Conservation (phyloP, 257 asterid genomes). For the Leptodermis oblonga region DNA sequence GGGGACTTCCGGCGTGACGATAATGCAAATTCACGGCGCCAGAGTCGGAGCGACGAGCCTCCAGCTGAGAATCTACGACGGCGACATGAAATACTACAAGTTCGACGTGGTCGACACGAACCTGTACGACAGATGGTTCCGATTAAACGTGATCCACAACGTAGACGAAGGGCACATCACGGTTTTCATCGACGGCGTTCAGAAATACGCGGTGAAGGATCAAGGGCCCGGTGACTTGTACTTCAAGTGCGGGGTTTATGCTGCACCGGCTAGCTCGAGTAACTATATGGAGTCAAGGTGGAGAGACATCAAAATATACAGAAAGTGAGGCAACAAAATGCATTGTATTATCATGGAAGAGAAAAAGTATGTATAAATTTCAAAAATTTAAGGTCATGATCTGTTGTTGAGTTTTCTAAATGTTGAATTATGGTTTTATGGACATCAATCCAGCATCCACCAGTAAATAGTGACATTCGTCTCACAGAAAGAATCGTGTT, state of each 20-base stretch:
- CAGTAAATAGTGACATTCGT: too few species aligned
- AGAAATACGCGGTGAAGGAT: constrained; percentile 20
- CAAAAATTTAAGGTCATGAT: too few species aligned
- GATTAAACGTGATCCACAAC: constrained; percentile 29
- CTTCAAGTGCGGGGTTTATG: constrained; percentile 41
- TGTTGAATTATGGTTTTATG: too few species aligned
- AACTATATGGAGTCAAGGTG: constrained; percentile 25
- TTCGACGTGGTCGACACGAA: constrained; percentile 18
- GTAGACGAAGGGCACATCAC: constrained; percentile 28
- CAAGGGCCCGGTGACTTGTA: constrained; percentile 30
- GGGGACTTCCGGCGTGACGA: constrained; percentile 35
- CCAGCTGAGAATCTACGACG: constrained; percentile 29
- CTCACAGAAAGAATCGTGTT: too few species aligned
- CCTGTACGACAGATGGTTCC: constrained; percentile 32
- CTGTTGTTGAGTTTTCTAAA: too few species aligned
- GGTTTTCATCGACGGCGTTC: constrained; percentile 25
- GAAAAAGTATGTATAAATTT: too few species aligned
- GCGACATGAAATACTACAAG: constrained; percentile 30
- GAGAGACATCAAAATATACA: constrained; percentile 20
- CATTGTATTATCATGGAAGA: too few species aligned
- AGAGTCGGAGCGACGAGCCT: constrained; percentile 20
- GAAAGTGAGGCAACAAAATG: constrained; percentile 14
- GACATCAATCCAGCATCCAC: too few species aligned
- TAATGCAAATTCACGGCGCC: constrained; percentile 37
- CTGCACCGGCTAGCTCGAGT: constrained; percentile 23